A percentile compares a stretch with the other conserved stretches of the same genome.
Evolutionary conservation across 495 filamentous ascomycete species (phyloP).

Genomic region (Talaromyces proteolyticus): DNA sequence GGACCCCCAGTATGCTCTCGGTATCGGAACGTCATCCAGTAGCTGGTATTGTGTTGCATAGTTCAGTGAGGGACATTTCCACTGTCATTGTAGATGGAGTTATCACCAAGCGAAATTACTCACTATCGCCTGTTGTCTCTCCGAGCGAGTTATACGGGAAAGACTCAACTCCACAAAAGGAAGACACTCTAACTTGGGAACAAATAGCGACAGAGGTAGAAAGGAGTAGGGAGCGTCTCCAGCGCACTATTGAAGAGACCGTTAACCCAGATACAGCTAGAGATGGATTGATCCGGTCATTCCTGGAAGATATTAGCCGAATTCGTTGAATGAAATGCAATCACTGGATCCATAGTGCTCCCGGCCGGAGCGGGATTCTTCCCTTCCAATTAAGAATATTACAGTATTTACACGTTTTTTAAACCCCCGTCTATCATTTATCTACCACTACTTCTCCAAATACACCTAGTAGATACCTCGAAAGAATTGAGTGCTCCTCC

Average conservation of each 20-base stretch:
- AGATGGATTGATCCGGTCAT: background rate
- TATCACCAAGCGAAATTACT: background rate
- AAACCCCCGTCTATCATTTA: background rate
- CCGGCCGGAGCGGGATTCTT: background rate
- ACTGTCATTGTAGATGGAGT: slow-evolving; percentile 41
- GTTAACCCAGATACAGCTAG: background rate
- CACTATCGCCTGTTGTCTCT: background rate
- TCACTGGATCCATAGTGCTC: background rate
- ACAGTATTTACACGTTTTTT: background rate
- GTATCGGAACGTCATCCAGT: slow-evolving; percentile 21
- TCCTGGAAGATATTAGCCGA: background rate
- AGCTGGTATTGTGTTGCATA: slow-evolving; percentile 40
- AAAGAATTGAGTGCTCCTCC: background rate
- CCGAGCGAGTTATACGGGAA: background rate
- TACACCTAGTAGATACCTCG: background rate
- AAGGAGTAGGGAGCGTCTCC: background rate
- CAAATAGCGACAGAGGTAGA: background rate
- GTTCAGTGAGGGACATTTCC: slow-evolving; percentile 34
- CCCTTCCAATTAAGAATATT: background rate
- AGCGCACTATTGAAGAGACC: background rate
- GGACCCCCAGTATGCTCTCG: background rate
- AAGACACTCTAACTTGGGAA: background rate
- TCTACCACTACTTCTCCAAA: too few species aligned
- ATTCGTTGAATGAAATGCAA: background rate
- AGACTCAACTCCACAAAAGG: background rate